These are phyloP conservation scores for Mycosphaerelloides madeirae DNA, from an alignment of 2,329 filamentous ascomycete species.

Conservation along the genomic window DNA sequence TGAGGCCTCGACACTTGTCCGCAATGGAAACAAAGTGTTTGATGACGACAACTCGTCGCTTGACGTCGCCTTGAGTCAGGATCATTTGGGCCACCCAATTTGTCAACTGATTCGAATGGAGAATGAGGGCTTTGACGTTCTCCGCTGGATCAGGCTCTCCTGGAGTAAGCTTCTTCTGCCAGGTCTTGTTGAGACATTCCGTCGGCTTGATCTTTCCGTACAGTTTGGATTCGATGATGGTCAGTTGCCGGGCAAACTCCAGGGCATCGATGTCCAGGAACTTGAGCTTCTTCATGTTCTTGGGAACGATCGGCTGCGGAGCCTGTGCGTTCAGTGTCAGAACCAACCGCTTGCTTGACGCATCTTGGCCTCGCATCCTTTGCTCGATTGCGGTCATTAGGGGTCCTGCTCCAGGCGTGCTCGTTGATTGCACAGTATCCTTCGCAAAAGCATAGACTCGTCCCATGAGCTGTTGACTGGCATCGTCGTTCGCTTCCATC, in stretches of 20 bases:
- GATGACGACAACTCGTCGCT: conserved; percentile 93
- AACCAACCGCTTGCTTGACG: conserved; percentile 77
- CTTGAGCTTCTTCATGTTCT: conserved; percentile 99
- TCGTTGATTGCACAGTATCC: conserved; percentile 86
- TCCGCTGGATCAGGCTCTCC: conserved; percentile 79
- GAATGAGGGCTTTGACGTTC: conserved; percentile 92
- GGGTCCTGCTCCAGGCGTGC: conserved; percentile 80
- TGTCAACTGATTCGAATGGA: conserved; percentile 97
- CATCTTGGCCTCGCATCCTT: conserved; percentile 80
- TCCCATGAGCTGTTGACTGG: conserved; percentile 77
- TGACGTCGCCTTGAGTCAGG: conserved; percentile 85
- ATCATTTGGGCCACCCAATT: conserved; percentile 99
- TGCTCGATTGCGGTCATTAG: conserved; percentile 86
- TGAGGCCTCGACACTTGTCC: conserved; percentile 88
- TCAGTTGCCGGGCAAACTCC: conserved; percentile 95
- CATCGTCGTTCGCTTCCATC: conserved; percentile 90
- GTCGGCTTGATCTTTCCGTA: conserved; percentile 95
- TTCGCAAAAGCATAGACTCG: conserved; percentile 87
- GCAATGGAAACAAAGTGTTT: conserved; percentile 97
- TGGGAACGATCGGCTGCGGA: conserved; percentile 88
- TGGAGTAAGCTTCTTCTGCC: conserved; percentile 89
- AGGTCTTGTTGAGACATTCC: conserved; percentile 96
- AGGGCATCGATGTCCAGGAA: conserved; percentile 94
- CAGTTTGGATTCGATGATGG: conserved; percentile 89
- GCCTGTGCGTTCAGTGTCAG: conserved; percentile 72